Conservation (phyloP, 1,139 yeast genomes). For the Yueomyces sp. region DNA sequence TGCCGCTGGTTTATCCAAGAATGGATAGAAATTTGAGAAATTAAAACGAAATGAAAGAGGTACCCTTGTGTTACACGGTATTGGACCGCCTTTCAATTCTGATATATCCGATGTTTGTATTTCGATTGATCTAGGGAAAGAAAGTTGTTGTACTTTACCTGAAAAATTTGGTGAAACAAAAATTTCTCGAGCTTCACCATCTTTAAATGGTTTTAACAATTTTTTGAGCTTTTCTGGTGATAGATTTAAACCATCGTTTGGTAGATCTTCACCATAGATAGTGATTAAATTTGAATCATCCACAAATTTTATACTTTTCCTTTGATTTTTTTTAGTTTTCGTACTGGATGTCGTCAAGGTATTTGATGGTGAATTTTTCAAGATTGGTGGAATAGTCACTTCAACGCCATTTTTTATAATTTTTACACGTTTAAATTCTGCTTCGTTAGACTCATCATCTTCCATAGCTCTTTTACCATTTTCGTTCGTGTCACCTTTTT, state of each 20-base stretch:
- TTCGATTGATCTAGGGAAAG: slow-evolving; percentile 5
- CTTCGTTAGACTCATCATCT: slow-evolving; percentile 1
- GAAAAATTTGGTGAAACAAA: slow-evolving; percentile 2
- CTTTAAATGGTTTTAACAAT: slow-evolving; percentile 21
- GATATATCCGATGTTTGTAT: slow-evolving; percentile 17
- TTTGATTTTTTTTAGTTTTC: neutral
- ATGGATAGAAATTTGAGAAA: slow-evolving; percentile 17
- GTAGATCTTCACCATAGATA: slow-evolving; percentile 24
- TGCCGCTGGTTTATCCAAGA: slow-evolving; percentile 15
- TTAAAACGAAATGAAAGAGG: slow-evolving; percentile 14
- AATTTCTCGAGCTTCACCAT: slow-evolving; percentile 23
- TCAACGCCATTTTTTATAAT: neutral
- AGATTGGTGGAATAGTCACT: slow-evolving; percentile 1
- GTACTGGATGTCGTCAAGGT: neutral
- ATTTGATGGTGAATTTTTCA: neutral
- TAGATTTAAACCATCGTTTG: slow-evolving; percentile 17
- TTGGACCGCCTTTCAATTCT: slow-evolving; percentile 20
- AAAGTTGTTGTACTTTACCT: slow-evolving; percentile 1
- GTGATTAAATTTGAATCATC: slow-evolving; percentile 17
- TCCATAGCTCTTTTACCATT: slow-evolving; percentile 9
- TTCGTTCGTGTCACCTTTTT: slow-evolving; percentile 15
- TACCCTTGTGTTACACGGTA: slow-evolving; percentile 14
- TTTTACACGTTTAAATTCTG: neutral
- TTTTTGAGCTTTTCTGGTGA: slow-evolving; percentile 21
- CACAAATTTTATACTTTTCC: slow-evolving; percentile 12